Base-by-base conservation (phyloP, 108 stramenopile species). In the Skeletonema tropicum region DNA sequence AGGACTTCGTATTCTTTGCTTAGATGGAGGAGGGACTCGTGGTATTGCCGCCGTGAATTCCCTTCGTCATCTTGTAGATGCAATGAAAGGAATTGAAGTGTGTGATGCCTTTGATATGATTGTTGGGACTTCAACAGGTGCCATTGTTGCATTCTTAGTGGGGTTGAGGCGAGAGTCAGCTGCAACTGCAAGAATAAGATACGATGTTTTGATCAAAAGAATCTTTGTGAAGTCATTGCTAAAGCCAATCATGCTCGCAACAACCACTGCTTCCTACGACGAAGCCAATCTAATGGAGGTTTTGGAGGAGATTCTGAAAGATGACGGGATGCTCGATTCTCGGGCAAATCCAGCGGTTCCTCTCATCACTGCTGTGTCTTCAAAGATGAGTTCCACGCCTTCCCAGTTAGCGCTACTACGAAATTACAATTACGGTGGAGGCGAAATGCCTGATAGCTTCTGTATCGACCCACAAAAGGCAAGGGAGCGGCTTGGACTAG, bases 51-150 rank as follows among this genome's bases (percentile, higher is more conserved):
- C 94, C n/a, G 87, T 94, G 0, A 85, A 86, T 33, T 85, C 87
- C 12, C 39, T 94, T 48, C 66, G 76, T 23, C 60, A 78, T 57
- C 73, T 94, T 19, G 88, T 92, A 15, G 64, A 86, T 12, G 84
- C 90, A 3, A 79, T 88, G 75, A 88, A 85, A 25, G 87, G 89
- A 19, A 63, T 86, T 38, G 93, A 94, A 76, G 83, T 90, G 9
- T 80, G 88, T 19, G 93, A 94, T 70, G 83, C 90, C 25, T 94
- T 94, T 76, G 93, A 94, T 75, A 81, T 94, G 70, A 87, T 94
- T 31, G 86, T 85, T 45, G 93, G 93, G 19, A 94, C 93, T 10
- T 92, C 90, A 21, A 94, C 94, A 3, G 94, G 94, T 45, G 94
- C 91, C 17, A 94, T 94, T 58, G 86, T 94, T 69, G 81, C 87